These are phyloP conservation scores for Bromus sterilis DNA, from an alignment of 176 grass and related monocot genomes.

Conservation along the genomic window DNA sequence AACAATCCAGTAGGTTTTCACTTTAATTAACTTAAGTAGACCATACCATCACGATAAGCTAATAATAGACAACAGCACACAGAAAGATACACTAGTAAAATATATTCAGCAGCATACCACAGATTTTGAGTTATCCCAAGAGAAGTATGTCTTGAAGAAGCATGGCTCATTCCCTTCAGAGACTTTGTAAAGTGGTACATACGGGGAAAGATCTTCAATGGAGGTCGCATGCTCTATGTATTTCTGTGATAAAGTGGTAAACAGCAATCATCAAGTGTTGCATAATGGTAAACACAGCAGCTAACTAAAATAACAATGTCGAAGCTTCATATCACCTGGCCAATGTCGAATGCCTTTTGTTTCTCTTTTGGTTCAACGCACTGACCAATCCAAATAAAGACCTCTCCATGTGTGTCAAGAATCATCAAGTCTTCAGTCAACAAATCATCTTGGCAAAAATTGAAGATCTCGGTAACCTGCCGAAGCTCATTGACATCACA, in stretches of 20 bases:
- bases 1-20: not conserved
- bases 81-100: conserved; percentile 8
- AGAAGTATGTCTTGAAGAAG: conserved; percentile 93
- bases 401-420: conserved; percentile 86
- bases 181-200: conserved; percentile 81
- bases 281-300: not conserved
- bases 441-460: conserved; percentile 98
- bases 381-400: conserved; percentile 89
- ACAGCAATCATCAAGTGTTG: not conserved
- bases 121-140: conserved; percentile 81
- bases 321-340: conserved; percentile 38
- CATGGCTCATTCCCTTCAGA: conserved; percentile 82
- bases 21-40: conserved; percentile 13
- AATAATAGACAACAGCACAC: conserved; percentile 9
- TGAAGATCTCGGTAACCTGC: conserved; percentile 84
- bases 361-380: conserved; percentile 83
- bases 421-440: conserved; percentile 94
- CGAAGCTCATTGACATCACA: conserved; percentile 25
- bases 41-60: not conserved
- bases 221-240: conserved; percentile 83
- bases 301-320: conserved; percentile 8
- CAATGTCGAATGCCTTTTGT: conserved; percentile 81
- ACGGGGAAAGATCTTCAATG: conserved; percentile 68
- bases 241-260: conserved; percentile 39
- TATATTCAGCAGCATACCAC: conserved; percentile 41